Evolutionary conservation across 2,329 filamentous ascomycete genomes (phyloP).

Genomic region (Cladophialophora chaetospira): DNA sequence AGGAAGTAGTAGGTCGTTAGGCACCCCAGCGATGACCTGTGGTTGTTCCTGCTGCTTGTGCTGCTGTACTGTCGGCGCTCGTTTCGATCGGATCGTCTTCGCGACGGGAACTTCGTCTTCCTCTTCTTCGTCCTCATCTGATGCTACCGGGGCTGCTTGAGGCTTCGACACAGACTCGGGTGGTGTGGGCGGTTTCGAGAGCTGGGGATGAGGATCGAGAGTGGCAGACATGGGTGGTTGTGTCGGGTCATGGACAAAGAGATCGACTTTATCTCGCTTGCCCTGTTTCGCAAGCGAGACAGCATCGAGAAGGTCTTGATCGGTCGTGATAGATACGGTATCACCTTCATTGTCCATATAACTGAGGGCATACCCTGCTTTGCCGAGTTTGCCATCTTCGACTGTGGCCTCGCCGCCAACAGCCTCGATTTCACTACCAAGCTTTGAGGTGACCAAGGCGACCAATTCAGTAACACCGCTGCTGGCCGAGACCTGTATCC

Average conservation of each 20-base stretch:
- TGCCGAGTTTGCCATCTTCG: slow-evolving; percentile 75
- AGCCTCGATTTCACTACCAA: slow-evolving; percentile 77
- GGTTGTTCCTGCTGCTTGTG: slow-evolving; percentile 58
- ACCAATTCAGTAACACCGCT: slow-evolving; percentile 82
- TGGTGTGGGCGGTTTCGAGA: slow-evolving; percentile 54
- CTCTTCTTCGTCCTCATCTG: slow-evolving; percentile 58
- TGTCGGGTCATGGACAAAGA: slow-evolving; percentile 92
- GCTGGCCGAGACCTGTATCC: slow-evolving; percentile 79
- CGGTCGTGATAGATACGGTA: slow-evolving; percentile 93
- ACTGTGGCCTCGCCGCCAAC: slow-evolving; percentile 80
- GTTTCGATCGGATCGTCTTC: slow-evolving; percentile 23
- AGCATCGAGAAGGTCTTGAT: slow-evolving; percentile 88
- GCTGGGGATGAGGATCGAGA: slow-evolving; percentile 60
- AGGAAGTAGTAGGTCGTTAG: slow-evolving; percentile 89
- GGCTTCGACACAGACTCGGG: slow-evolving; percentile 53
- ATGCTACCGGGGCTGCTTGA: slow-evolving; percentile 50
- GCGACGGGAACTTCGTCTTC: slow-evolving; percentile 34
- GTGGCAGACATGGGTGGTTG: slow-evolving; percentile 76
- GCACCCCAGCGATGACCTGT: slow-evolving; percentile 85
- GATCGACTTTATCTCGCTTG: slow-evolving; percentile 87
- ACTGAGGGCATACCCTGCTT: slow-evolving; percentile 84
- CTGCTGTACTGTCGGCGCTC: slow-evolving; percentile 39
- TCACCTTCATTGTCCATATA: slow-evolving; percentile 97
- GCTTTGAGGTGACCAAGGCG: slow-evolving; percentile 74
- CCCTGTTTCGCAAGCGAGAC: slow-evolving; percentile 78